Base-by-base conservation (phyloP, 2,329 filamentous ascomycete species). In the Ophiostoma australiae region DNA sequence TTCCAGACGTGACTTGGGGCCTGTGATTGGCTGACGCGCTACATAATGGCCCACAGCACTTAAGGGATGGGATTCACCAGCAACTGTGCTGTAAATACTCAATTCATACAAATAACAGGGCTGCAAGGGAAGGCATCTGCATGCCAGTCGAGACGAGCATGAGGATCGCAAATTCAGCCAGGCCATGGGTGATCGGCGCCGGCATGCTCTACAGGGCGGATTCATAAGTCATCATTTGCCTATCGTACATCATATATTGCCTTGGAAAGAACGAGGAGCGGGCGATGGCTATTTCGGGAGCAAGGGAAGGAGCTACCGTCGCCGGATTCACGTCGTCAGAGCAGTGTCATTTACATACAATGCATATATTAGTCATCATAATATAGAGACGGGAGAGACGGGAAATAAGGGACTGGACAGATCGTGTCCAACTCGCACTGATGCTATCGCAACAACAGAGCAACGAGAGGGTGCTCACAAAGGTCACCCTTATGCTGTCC, bases 11-110 rank as follows among this genome's bases (percentile, higher is more conserved):
- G 33, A 23, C 41, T n/a, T 5, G 10, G 5, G n/a, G 35, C 35
- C 3, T 39, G 11, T 48, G 66, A 67, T 67, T 67, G 66, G 66
- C 39, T 15, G 27, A 48, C 66, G 66, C 66, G 66, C n/a, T 67
- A 37, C 33, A 37, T 6, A 66, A n/a, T 66, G 33, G 6, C n/a
- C 63, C 63, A 66, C 20, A 66, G n/a, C 63, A 39, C 33, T 39
- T 23, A 66, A 41, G 63, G 63, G 63, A 66, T 23, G 35, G 63
- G 4, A 33, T 20, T 63, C 58, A 39, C 63, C 61, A 66, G 63
- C 33, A 39, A n/a, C 23, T 35, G 55, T 27, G 23, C 27, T 63
- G 27, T 58, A 58, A 23, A 23, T 20, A 52, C 2, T n/a, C 44
- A 48, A 48, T 48, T 48, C n/a, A 7, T 48, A 17, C 15, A 15